Conservation (phyloP, 106 monocot genomes). For the Xerophyta viscosa region DNA sequence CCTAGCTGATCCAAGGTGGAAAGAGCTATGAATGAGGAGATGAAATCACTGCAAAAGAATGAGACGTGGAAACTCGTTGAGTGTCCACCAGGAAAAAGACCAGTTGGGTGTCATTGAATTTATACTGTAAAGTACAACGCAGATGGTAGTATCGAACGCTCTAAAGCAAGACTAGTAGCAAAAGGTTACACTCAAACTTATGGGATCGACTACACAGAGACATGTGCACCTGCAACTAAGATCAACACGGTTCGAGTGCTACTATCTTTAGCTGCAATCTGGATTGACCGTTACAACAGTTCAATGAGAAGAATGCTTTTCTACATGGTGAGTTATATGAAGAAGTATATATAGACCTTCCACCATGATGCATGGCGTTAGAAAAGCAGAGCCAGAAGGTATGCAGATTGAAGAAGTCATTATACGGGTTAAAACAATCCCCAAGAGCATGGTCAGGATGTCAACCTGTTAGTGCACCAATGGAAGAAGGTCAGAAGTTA, state of each 20-base stretch:
- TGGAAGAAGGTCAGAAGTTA: background rate
- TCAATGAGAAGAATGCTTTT: slow-evolving; percentile 10
- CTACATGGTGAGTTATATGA: slow-evolving; percentile 7
- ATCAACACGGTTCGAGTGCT: background rate
- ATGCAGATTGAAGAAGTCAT: slow-evolving; percentile 11
- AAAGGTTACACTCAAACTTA: slow-evolving; percentile 6
- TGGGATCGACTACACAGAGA: slow-evolving; percentile 4
- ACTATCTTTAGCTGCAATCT: slow-evolving; percentile 2
- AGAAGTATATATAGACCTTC: slow-evolving; percentile 15
- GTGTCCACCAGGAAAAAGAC: background rate
- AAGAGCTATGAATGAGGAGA: background rate
- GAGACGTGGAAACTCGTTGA: slow-evolving; percentile 3
- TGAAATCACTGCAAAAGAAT: slow-evolving; percentile 6
- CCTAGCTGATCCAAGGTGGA: slow-evolving; percentile 1
- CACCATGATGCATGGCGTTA: background rate
- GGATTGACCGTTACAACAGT: slow-evolving; percentile 4
- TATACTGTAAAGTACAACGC: background rate
- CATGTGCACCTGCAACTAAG: slow-evolving; percentile 10
- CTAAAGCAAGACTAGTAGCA: slow-evolving; percentile 6
- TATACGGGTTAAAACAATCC: slow-evolving; percentile 26
- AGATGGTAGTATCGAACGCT: background rate
- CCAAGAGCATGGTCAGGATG: slow-evolving; percentile 3
- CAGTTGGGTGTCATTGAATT: background rate
- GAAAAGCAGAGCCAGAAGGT: background rate
- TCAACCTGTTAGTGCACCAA: background rate